These are phyloP conservation scores for Mycena filopes DNA, from an alignment of 768 basidiomycete genomes.

Conservation along the genomic window DNA sequence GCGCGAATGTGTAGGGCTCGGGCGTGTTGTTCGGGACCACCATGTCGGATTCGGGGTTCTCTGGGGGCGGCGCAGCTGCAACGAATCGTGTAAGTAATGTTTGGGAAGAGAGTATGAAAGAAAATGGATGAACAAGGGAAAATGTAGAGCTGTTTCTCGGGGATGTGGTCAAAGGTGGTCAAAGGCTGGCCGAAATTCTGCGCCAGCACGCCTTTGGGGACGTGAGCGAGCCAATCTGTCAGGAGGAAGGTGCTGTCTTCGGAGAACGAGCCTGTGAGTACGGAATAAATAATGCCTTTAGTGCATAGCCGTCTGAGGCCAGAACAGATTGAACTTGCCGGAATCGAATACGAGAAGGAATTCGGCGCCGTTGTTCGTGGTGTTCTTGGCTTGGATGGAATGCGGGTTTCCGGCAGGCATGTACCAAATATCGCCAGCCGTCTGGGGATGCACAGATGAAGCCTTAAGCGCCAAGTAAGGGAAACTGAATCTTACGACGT, in stretches of 20 bases:
- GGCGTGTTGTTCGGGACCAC: constrained; percentile 61
- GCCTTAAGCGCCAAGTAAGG: neutral
- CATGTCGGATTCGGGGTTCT: constrained; percentile 53
- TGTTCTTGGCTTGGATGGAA: constrained; percentile 63
- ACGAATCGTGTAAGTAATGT: constrained; percentile 11
- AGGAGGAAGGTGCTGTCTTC: constrained; percentile 71
- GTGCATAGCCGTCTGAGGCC: constrained; percentile 43
- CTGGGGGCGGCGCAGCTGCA: constrained; percentile 53
- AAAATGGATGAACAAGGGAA: constrained; percentile 45
- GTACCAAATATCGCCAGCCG: constrained; percentile 63
- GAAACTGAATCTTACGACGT: constrained; percentile 53
- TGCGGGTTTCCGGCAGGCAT: constrained; percentile 70
- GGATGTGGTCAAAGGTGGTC: constrained; percentile 63
- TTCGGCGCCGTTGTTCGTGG: constrained; percentile 57
- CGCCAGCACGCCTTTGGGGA: constrained; percentile 64
- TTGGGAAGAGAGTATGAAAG: neutral
- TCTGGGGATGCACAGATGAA: constrained; percentile 21
- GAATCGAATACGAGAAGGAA: constrained; percentile 61
- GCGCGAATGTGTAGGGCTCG: constrained; percentile 62
- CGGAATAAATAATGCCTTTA: constrained; percentile 45
- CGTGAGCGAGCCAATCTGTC: constrained; percentile 76
- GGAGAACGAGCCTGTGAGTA: constrained; percentile 49
- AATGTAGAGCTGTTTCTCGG: constrained; percentile 65
- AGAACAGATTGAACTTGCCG: constrained; percentile 28
- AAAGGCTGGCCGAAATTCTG: constrained; percentile 69